Evolutionary conservation across 2,329 filamentous ascomycete species (phyloP), one percentile per base, ranked within the genome.

Genomic region (Fusarium nygamai): DNA sequence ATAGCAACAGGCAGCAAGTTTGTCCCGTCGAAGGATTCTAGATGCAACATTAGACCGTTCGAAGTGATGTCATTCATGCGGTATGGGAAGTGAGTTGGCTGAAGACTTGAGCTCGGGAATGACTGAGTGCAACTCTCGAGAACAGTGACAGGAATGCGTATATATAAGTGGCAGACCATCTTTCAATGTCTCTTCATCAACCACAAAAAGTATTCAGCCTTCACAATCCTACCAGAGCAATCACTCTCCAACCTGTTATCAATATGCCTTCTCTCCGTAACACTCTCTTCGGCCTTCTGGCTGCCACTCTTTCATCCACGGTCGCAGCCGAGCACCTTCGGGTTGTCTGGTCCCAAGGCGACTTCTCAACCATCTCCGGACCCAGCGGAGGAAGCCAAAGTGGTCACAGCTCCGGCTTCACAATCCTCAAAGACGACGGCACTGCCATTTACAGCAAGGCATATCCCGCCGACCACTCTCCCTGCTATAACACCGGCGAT

Each of bases 401-500:
- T 8, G 54, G 56, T 2, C 63, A 67, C 36, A 34, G 16, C n/a
- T 48, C 39, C 13, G 63, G 63, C 19, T 69, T 69, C 31, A 27
- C 56, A 8, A 69, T 69, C 8, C 64, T 67, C 48, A 62, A 67
- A 31, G 63, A 67, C 19, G 66, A 59, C 17, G 63, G 63, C 13
- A 53, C 41, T 14, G 66, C 63, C 29, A 67, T 69, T 22, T 69
- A 67, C 38, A 56, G 38, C 17, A 27, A 67, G 17, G 56, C 56
- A 3, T 67, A 50, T 13, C 66, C 66, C 0, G 63, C 46, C 12
- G 43, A 69, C 34, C 63, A 58, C 24, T 33, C 63, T 6, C 60
- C 66, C 24, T 69, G 66, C 33, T 62, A 56, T 12, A 44, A 33
- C 13, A 57, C 43, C 5, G 48, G 38, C 3, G 29, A 29, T 11